Conservation (phyloP, 768 basidiomycete genomes). For the Leccinellum luteum region DNA sequence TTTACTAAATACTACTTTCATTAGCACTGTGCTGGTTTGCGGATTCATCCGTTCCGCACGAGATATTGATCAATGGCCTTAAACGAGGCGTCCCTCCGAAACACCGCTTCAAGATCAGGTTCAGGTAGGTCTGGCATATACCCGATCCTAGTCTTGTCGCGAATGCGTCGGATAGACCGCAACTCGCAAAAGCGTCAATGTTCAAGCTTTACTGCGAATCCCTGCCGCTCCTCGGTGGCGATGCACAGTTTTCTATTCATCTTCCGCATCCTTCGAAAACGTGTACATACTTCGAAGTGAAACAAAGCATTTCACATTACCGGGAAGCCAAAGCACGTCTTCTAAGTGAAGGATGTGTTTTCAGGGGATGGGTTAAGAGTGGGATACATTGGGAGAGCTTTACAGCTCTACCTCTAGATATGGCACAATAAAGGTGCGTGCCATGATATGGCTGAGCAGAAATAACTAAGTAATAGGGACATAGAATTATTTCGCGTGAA, state of each 20-base stretch:
- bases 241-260: constrained; percentile 9
- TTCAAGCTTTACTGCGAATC: constrained; percentile 44
- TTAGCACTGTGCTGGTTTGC: constrained; percentile 73
- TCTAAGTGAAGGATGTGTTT: constrained; percentile 42
- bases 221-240: constrained; percentile 11
- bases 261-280: constrained; percentile 12
- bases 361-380: constrained; percentile 62
- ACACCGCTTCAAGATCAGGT: constrained; percentile 59
- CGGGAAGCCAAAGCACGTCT: constrained; percentile 51
- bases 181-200: constrained; percentile 51
- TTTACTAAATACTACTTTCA: neutral
- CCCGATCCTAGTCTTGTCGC: neutral
- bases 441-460: neutral
- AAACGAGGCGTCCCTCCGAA: constrained; percentile 75
- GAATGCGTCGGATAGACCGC: constrained; percentile 39
- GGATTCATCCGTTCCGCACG: constrained; percentile 42
- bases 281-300: constrained; percentile 46
- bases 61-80: constrained; percentile 78
- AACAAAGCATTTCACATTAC: constrained; percentile 43
- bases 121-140: constrained; percentile 43
- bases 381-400: constrained; percentile 57
- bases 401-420: constrained; percentile 12
- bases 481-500: neutral
- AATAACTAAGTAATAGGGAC: neutral
- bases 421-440: neutral